These are phyloP conservation scores for Kazachstania psychrophila DNA, from an alignment of 805 yeast species.

Conservation along the genomic window DNA sequence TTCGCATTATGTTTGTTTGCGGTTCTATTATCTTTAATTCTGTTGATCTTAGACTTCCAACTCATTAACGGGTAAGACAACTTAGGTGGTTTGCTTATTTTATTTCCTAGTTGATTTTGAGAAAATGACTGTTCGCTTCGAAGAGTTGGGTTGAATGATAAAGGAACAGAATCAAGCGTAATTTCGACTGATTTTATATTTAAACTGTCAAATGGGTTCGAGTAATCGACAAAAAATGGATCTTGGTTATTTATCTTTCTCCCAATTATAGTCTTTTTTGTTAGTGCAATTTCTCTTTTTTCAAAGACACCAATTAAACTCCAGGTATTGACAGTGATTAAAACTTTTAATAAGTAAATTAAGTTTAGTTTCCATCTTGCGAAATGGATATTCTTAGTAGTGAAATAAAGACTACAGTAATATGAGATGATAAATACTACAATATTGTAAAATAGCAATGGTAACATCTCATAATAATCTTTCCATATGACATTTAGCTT, in stretches of 20 bases:
- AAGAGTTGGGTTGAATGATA: too few species aligned
- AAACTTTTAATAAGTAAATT: conserved; percentile 16
- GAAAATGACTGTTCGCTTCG: too few species aligned
- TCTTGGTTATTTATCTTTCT: conserved; percentile 25
- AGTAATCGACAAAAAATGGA: conserved; percentile 22
- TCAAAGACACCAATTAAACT: conserved; percentile 26
- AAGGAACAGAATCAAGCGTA: too few species aligned
- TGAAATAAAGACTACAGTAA: conserved; percentile 12
- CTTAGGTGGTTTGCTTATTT: neutral
- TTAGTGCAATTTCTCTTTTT: conserved; percentile 19
- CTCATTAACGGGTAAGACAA: conserved; percentile 6
- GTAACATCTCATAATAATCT: conserved; percentile 23
- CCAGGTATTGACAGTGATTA: conserved; percentile 29
- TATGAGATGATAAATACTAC: conserved; percentile 12
- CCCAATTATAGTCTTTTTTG: conserved; percentile 26
- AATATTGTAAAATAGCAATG: conserved; percentile 20
- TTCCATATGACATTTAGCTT: conserved; percentile 15
- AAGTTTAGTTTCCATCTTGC: conserved; percentile 20
- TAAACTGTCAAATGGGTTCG: conserved; percentile 9
- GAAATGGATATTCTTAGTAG: conserved; percentile 2
- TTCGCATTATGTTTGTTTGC: neutral
- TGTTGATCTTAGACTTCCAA: conserved; percentile 11
- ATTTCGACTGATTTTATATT: too few species aligned
- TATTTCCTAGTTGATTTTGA: neutral
- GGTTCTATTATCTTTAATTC: conserved; percentile 5